Conservation (phyloP, 2,329 filamentous ascomycete genomes). For the Xylariaceae sp. region DNA sequence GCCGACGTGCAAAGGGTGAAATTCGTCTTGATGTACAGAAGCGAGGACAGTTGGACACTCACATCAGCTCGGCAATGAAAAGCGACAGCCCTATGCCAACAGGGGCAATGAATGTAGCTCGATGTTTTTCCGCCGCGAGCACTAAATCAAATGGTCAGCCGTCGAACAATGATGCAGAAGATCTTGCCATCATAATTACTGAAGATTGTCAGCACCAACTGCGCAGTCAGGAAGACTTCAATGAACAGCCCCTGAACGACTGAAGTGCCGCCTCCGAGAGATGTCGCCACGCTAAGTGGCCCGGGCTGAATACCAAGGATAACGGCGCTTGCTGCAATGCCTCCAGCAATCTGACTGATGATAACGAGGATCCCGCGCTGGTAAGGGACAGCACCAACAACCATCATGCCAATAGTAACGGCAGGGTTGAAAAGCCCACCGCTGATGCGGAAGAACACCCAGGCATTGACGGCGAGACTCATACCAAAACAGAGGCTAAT, state of each 20-base stretch:
- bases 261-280: conserved; percentile 39
- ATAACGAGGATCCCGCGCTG: conserved; percentile 41
- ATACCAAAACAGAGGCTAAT: conserved; percentile 34
- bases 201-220: conserved; percentile 50
- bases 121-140: conserved; percentile 59
- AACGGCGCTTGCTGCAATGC: conserved; percentile 43
- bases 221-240: conserved; percentile 46
- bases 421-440: conserved; percentile 27
- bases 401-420: conserved; percentile 43
- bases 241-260: conserved; percentile 22
- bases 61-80: conserved; percentile 43
- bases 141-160: conserved; percentile 21
- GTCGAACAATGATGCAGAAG: too few species aligned
- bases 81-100: conserved; percentile 58
- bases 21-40: too few species aligned
- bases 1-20: too few species aligned
- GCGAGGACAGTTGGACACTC: conserved; percentile 1
- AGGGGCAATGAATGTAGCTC: conserved; percentile 57
- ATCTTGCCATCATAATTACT: conserved; percentile 20
- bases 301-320: conserved; percentile 45
- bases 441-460: conserved; percentile 39
- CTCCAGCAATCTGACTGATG: conserved; percentile 43
- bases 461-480: conserved; percentile 37
- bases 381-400: conserved; percentile 37
- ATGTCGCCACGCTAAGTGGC: conserved; percentile 42